Base-by-base conservation (phyloP, 768 basidiomycete genomes). In the Coprinopsis sp. region DNA sequence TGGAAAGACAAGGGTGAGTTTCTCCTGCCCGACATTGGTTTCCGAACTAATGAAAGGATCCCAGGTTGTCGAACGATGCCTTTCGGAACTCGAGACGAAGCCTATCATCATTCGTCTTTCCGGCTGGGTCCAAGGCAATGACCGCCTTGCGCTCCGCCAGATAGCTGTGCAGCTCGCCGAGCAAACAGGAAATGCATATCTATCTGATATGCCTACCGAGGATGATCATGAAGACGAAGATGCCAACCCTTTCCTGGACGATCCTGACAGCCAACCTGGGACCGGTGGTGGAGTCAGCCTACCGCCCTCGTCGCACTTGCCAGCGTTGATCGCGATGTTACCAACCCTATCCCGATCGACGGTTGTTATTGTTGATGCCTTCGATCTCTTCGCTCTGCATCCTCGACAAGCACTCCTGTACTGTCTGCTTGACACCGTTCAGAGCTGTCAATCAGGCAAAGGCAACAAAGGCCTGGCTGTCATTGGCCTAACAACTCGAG, bases 331-430 rank as follows among this genome's bases (percentile, higher is more conserved):
- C 51, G 81, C 86, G 12, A 64, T 86, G 18, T 72, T 96, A 1
- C 83, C 91, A 3, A 87, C 88, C 1, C 78, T 94, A 3, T 69
- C 81, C 10, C 82, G 84, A n/a, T 82, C 90, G 2, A 84, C 87
- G 1, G 61, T 98, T 37, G 73, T 98, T 29, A 66, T 97, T 33
- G 74, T 98, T 1, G 96, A 99, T 55, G 84, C 84, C 6, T 94
- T 98, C 63, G 96, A 99, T 61, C 75, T 93, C 22, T 99, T 98
- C 63, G 84, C 91, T 2, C 76, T 84, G 13, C 93, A 97, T 63
- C 84, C 92, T 10, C 80, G 96, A 12, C 96, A 99, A 60, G 84
- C 91, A 2, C 68, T 99, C 19, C 77, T 99, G 4, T 99, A 99
- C 59, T 98, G 94, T 60, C 77, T 99, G 14, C 74, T 99, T 39